phyloP scores from a whole-genome alignment of 257 asterid genomes.

The Forsythia viridissima region DNA sequence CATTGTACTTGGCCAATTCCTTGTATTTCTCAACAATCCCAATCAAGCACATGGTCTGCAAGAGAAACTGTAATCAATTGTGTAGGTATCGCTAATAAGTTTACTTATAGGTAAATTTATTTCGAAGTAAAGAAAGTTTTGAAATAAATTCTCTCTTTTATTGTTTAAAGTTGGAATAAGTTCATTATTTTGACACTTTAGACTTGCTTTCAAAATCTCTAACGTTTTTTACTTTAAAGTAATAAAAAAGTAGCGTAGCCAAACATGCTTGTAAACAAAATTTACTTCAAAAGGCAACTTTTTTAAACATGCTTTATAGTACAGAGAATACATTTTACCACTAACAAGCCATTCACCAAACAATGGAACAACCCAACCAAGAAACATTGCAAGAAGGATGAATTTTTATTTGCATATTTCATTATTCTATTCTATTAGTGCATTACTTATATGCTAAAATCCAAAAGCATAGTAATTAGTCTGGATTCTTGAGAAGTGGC shows the following conservation, averaged over 20 bases:
- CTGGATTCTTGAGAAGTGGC: neutral
- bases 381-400: neutral
- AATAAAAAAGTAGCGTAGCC: too few species aligned
- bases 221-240: neutral
- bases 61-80: neutral
- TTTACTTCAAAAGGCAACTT: neutral
- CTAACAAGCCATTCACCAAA: too few species aligned
- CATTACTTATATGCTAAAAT: neutral
- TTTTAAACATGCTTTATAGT: too few species aligned
- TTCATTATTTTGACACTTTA: too few species aligned
- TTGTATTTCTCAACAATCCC: constrained; percentile 95
- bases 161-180: too few species aligned
- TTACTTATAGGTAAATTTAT: too few species aligned
- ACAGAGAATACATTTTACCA: too few species aligned
- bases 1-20: constrained; percentile 84
- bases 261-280: neutral
- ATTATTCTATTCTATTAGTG: neutral
- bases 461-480: neutral
- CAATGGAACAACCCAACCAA: too few species aligned
- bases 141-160: too few species aligned
- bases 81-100: neutral
- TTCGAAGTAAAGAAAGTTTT: too few species aligned
- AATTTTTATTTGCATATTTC: neutral
- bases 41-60: constrained; percentile 91
- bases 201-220: too few species aligned